A percentile compares a stretch with the other conserved stretches of the same genome.
phyloP scores from a whole-genome alignment of 352 stramenopile species.

The Globisporangium perplexum region DNA sequence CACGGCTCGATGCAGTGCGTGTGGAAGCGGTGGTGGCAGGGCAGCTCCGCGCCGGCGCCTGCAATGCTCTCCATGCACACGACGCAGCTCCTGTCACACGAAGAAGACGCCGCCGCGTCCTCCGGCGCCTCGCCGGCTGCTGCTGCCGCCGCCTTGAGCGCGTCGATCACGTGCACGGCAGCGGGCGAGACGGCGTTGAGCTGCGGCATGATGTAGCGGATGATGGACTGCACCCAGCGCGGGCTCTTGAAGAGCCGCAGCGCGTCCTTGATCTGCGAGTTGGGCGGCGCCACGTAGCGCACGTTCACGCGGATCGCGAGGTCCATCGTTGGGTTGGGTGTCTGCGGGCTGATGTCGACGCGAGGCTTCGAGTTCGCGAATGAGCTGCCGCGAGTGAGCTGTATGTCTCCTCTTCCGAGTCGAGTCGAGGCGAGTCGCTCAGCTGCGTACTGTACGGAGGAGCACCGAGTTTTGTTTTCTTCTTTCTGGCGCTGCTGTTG shows the following conservation, averaged over 20 bases:
- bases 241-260: slow-evolving; percentile 84
- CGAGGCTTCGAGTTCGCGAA: slow-evolving; percentile 5
- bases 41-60: slow-evolving; percentile 52
- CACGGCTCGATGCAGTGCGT: slow-evolving; percentile 75
- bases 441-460: neutral
- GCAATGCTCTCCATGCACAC: slow-evolving; percentile 79
- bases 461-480: no score
- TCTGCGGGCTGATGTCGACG: neutral
- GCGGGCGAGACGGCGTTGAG: slow-evolving; percentile 79
- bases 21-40: slow-evolving; percentile 82
- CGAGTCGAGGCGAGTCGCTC: neutral
- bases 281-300: slow-evolving; percentile 73
- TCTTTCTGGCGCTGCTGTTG: no score
- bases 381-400: slow-evolving; percentile 1
- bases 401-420: neutral
- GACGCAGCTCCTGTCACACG: slow-evolving; percentile 40
- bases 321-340: slow-evolving; percentile 40
- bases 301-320: slow-evolving; percentile 87
- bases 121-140: slow-evolving; percentile 20
- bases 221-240: slow-evolving; percentile 88
- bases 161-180: slow-evolving; percentile 49
- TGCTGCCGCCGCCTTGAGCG: slow-evolving; percentile 40
- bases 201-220: slow-evolving; percentile 87
- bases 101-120: slow-evolving; percentile 15
- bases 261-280: slow-evolving; percentile 87